These are phyloP conservation scores for Spiraea crenata DNA, from an alignment of 331 rosid genomes.

Conservation along the genomic window DNA sequence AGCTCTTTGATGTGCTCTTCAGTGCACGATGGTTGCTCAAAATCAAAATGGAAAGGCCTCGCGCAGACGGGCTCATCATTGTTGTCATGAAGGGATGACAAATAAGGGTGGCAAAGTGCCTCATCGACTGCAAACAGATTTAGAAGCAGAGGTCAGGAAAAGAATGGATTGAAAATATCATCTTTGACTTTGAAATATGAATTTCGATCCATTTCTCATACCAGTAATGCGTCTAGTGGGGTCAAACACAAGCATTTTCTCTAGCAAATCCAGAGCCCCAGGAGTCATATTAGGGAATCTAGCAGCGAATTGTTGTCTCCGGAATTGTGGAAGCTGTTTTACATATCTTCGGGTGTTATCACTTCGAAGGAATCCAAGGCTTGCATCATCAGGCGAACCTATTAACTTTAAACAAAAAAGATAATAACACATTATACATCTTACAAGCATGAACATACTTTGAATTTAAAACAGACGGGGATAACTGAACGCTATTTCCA, in stretches of 20 bases:
- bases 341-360: slow-evolving; percentile 86
- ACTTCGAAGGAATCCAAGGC: slow-evolving; percentile 91
- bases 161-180: background rate
- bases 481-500: no score
- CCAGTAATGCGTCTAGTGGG: slow-evolving; percentile 88
- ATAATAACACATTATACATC: slow-evolving; percentile 24
- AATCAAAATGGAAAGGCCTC: slow-evolving; percentile 74
- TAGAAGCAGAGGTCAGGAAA: slow-evolving; percentile 2
- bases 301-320: slow-evolving; percentile 72
- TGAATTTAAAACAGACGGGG: background rate
- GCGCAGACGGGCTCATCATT: slow-evolving; percentile 81
- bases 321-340: slow-evolving; percentile 76
- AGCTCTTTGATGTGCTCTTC: slow-evolving; percentile 90
- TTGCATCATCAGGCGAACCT: slow-evolving; percentile 91
- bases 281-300: slow-evolving; percentile 79
- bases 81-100: slow-evolving; percentile 75
- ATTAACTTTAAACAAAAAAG: slow-evolving; percentile 53
- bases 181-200: background rate
- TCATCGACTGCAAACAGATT: slow-evolving; percentile 67
- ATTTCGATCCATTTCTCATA: slow-evolving; percentile 23
- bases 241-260: slow-evolving; percentile 93
- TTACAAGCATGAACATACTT: slow-evolving; percentile 15
- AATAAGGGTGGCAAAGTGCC: slow-evolving; percentile 85
- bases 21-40: slow-evolving; percentile 79
- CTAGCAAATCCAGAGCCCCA: slow-evolving; percentile 75